Base-by-base conservation (phyloP, 2,329 filamentous ascomycete genomes). In the Gnomoniopsis smithogilvyi region DNA sequence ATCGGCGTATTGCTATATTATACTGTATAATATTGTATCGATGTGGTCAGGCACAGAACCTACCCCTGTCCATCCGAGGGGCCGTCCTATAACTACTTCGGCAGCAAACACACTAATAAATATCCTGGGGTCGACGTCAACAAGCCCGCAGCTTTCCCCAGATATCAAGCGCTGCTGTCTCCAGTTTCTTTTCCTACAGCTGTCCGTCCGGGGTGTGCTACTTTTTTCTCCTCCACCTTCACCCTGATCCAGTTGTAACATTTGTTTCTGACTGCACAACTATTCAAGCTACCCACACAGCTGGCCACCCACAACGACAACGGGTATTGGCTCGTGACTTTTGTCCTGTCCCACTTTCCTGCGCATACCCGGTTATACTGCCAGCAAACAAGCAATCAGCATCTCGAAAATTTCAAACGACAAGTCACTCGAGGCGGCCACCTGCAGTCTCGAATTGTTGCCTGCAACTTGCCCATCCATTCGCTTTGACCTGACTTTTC, bases 251-350 rank as follows among this genome's bases (percentile, higher is more conserved):
- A 41, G 57, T 26, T 49, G 30, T 48, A 49, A 22, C 45, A 30
- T 50, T 48, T 56, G 34, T 46, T 19, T 46, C 17, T 54, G 6
- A n/a, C 36, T 38, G 17, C 21, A 51, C 41, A 36, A 56, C 58
- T 48, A 36, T 30, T 33, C 15, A 26, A 46, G 21, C n/a, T 52
- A n/a, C 12, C 41, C 41, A 55, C 52, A 26, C 21, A 45, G 26
- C 36, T 34, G 11, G 22, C 46, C 50, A 50, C 38, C 51, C 59
- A 54, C 26, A n/a, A 21, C 49, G 24, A 47, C 36, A 33, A 51
- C 47, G 21, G 46, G 45, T 26, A 56, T 59, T 58, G 56, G 51
- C 43, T 61, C 30, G 45, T 52, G 48, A 21, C 50, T 26, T 52
- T 30, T 53, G 41, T 22, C 21, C 38, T 45, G 24, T 48, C 33